These are phyloP conservation scores for Citrus unshiu DNA, from an alignment of 345 rosid species.

Conservation along the genomic window DNA sequence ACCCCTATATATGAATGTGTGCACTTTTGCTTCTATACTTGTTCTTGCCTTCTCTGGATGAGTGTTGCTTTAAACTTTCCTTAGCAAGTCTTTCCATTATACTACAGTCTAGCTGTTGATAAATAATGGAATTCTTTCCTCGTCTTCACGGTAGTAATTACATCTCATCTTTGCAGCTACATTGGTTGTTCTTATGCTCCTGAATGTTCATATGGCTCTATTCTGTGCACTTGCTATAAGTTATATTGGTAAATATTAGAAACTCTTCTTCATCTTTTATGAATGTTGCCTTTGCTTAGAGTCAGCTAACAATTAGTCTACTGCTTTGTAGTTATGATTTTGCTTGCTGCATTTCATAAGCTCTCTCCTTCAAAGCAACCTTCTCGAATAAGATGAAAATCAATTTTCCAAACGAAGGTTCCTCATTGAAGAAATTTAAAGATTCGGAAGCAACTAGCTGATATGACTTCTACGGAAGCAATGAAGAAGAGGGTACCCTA, in stretches of 20 bases:
- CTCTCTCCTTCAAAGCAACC: conserved; percentile 59
- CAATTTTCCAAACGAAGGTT: background rate
- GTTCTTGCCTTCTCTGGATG: background rate
- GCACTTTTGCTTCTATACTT: background rate
- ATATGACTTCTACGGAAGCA: background rate
- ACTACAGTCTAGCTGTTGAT: background rate
- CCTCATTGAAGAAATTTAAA: background rate
- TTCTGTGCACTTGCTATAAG: conserved; percentile 62
- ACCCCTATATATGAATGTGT: background rate
- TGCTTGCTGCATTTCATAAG: conserved; percentile 81
- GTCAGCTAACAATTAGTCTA: background rate
- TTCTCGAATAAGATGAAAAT: conserved; percentile 20
- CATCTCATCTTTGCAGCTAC: conserved; percentile 33
- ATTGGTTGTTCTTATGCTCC: conserved; percentile 50
- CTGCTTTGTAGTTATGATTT: conserved; percentile 48
- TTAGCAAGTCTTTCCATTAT: background rate
- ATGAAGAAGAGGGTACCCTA: background rate
- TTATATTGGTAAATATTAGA: conserved; percentile 54
- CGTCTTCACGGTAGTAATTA: background rate
- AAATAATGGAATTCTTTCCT: background rate
- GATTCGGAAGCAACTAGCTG: background rate
- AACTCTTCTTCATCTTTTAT: background rate
- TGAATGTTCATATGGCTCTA: conserved; percentile 88
- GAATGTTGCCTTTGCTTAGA: background rate
- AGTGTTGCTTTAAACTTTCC: background rate